Evolutionary conservation across 129 eudicot species (phyloP), one percentile per base, ranked within the genome.

Genomic region (Helianthus tuberosus): DNA sequence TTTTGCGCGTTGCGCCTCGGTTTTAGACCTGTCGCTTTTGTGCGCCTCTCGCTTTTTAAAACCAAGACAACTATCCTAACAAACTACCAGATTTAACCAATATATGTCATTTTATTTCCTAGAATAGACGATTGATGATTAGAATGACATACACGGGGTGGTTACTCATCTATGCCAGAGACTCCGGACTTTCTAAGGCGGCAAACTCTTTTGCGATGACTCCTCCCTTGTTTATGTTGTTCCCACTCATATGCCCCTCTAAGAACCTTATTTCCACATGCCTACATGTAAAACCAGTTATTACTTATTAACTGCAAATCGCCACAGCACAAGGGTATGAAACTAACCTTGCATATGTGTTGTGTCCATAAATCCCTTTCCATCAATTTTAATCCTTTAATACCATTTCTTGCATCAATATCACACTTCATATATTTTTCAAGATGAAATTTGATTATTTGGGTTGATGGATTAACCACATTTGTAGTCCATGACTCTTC

Each of bases 231-330:
- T 74, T 59, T 86, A 57, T 94, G 99, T 68, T 94, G 97, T 76
- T 88, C 96, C 99, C 99, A 94, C 68, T 91, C 97, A 23, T 94
- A 82, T 20, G 83, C 87, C 44, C 99, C 99, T 83, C 99, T 82
- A 71, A 94, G 97, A 80, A 90, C 96, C 89, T 80, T 86, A 80
- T 86, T 71, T 39, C 96, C 91, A 58, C 99, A 94, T 53, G 96
- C 96, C 96, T 94, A 27, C 43, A 69, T 64, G 61, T 53, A 20
- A 54, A 75, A 63, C 11, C 9, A 54, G 17, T 36, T 15, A 53
- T 17, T 53, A 32, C 25, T n/a, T 11, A 23, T 12, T 16, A 14
- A 35, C 1, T 15, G 39, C 69, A 41, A 57, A 15, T 43, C 6
- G 32, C 68, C 68, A 72, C 54, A 38, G 49, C 11, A 13, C 5